Percentiles rank a stretch among this genome's conserved stretches.
phyloP scores from a whole-genome alignment of 2,329 filamentous ascomycete species.

The Rhinocladiella similis region DNA sequence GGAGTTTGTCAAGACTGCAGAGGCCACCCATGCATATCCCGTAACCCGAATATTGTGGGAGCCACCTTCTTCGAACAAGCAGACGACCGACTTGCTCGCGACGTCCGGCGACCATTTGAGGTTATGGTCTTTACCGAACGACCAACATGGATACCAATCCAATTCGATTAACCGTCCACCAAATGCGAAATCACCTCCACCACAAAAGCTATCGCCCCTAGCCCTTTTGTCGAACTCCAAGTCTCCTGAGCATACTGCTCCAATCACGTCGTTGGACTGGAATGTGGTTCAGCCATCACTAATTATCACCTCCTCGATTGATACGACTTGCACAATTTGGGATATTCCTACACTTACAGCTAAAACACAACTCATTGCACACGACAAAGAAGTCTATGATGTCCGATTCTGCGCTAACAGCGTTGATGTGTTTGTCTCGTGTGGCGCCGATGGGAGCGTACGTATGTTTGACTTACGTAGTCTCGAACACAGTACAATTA shows the following conservation, averaged over 20 bases:
- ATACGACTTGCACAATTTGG: conserved; percentile 99
- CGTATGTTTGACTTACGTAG: conserved; percentile 98
- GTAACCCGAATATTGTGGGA: conserved; percentile 96
- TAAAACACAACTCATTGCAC: conserved; percentile 96
- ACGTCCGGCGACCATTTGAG: conserved; percentile 93
- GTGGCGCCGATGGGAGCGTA: conserved; percentile 94
- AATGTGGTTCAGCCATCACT: conserved; percentile 95
- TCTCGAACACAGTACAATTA: conserved; percentile 96
- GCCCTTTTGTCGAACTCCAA: conserved; percentile 96
- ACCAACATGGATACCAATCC: conserved; percentile 49
- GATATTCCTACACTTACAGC: conserved; percentile 97
- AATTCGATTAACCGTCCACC: conserved; percentile 70
- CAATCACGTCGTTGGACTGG: conserved; percentile 95
- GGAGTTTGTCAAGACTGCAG: conserved; percentile 90
- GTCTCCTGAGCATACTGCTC: conserved; percentile 95
- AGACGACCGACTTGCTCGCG: conserved; percentile 89
- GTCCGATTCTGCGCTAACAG: conserved; percentile 93
- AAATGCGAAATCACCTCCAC: conserved; percentile 59
- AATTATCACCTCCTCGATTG: conserved; percentile 98
- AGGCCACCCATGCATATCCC: conserved; percentile 96
- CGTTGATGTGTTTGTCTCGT: conserved; percentile 98
- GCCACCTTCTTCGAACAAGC: conserved; percentile 89
- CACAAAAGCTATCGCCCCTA: conserved; percentile 84
- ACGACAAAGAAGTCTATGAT: conserved; percentile 98
- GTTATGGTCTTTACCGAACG: conserved; percentile 81